Base-by-base conservation (phyloP, 352 stramenopile species). In the Globisporangium recalcitrans region DNA sequence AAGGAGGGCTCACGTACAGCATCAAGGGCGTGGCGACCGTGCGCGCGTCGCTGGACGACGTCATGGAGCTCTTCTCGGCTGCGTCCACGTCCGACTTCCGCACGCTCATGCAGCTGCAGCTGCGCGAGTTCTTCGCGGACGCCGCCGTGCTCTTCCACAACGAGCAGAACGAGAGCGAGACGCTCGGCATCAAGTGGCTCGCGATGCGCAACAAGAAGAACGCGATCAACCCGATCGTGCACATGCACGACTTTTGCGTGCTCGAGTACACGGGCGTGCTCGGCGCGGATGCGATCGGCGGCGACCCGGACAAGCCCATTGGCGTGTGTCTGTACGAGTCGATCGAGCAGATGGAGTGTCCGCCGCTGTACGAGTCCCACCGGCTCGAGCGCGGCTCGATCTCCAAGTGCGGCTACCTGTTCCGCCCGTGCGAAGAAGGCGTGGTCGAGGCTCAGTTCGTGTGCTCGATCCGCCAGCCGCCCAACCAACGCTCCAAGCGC, bases 241-340 rank as follows among this genome's bases (percentile, higher is more conserved):
- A 75, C 52, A 70, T 67, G 40, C 67, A 82, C 32, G 84, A 93
- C 65, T 87, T 91, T 22, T 93, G 84, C 53, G 53, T 93, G 11
- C 64, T 93, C 26, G 84, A 93, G 67, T 93, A 93, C 69, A 73
- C 80, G 0, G 84, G 81, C 38, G 72, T 93, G 44, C 51, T 91
- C 8, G 74, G 78, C 13, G 67, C 78, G 4, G 81, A 88, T 46
- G 52, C 73, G 1, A 68, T 90, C 31, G 79, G 83, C 16, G 80
- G 80, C 11, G 63, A 75, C 36, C 65, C 70, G 24, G 64, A 68
- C 56, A 71, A 72, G 32, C 71, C 69, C 2, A 62, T 88, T 31
- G 82, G 82, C 38, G 75, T 93, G 1, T 93, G 84, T 64, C 70
- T 93, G 29, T 91, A 88, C 63, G 84, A 93, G 56, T 90, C 78